Base-by-base conservation (phyloP, 2,329 filamentous ascomycete species). In the Fusarium oligoseptatum region DNA sequence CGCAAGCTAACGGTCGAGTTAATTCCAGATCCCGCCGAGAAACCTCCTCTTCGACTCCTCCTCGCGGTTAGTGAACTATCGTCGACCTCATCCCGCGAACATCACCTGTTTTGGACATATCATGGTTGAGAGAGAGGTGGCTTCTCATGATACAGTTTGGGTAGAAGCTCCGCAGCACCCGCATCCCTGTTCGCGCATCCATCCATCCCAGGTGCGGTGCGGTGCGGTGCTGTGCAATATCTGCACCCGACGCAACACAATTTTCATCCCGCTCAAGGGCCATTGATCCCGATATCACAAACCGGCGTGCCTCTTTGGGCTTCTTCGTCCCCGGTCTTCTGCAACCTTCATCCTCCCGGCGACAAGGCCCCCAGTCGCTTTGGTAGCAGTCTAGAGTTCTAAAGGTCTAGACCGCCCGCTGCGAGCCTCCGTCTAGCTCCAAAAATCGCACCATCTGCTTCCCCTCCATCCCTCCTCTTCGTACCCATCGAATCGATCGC, bases 361-460 rank as follows among this genome's bases (percentile, higher is more conserved):
- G 66, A 66, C 60, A 74, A 34, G 50, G 45, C 57, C 43, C 64
- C 72, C 68, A 60, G 72, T 77, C 70, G 45, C 66, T 27, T 64
- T 67, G 64, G 66, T 61, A 56, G 41, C 61, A 60, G 34, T 41
- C 69, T 64, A 68, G 65, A 74, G 62, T 65, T 56, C 56, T 63
- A 62, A 72, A 64, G 67, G 74, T 63, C 76, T 76, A 79, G 77
- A 77, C 76, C 76, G 73, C 75, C 70, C 73, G 68, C 69, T 76
- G 57, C 70, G 69, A 60, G 75, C 73, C 73, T 74, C 67, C 69
- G 65, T 77, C 71, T 79, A 76, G 74, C 71, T 76, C 70, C 69
- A 66, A 75, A 77, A 79, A 79, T 78, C 77, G 77, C 77, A 76
- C 77, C 76, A 79, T 75, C 68, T 68, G 39, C 64, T 74, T 64